Conservation (phyloP, 2,329 filamentous ascomycete genomes). For the Westerdykella aurantiaca region DNA sequence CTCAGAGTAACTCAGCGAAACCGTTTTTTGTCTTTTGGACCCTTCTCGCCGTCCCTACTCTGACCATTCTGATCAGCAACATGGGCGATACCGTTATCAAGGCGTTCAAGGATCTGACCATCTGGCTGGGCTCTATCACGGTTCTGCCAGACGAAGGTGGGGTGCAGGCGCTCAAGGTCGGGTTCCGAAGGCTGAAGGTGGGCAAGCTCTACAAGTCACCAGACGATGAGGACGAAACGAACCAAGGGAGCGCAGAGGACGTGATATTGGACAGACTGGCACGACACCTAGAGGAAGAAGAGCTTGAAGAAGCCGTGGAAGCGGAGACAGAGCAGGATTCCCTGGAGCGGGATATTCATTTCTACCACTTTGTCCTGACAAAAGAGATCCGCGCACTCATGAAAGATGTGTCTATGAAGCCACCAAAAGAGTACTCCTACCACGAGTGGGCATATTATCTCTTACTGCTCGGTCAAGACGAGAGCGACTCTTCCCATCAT, state of each 20-base stretch:
- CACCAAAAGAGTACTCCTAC: conserved; percentile 37
- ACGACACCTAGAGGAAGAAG: conserved; percentile 38
- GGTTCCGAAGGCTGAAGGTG: conserved; percentile 17
- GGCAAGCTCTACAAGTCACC: conserved; percentile 15
- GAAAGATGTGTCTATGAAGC: conserved; percentile 36
- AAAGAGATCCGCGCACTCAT: conserved; percentile 42
- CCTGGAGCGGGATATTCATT: conserved; percentile 45
- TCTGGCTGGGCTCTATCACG: conserved; percentile 52
- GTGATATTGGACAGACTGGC: conserved; percentile 29
- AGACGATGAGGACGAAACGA: conserved; percentile 7
- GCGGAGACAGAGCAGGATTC: conserved; percentile 41
- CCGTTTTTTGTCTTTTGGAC: conserved; percentile 55
- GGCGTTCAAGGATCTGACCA: conserved; percentile 49
- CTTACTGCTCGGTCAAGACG: conserved; percentile 35
- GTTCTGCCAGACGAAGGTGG: conserved; percentile 48
- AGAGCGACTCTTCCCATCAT: conserved; percentile 36
- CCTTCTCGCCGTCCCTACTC: conserved; percentile 49
- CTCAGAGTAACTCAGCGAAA: conserved; percentile 46
- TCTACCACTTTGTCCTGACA: conserved; percentile 46
- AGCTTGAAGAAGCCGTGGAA: conserved; percentile 38
- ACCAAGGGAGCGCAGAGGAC: conserved; percentile 9
- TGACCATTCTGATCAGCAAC: conserved; percentile 51
- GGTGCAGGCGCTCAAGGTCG: conserved; percentile 30
- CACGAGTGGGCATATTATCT: conserved; percentile 38
- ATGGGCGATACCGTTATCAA: conserved; percentile 53